Base-by-base conservation (phyloP, 768 basidiomycete species). In the Phaffia australis region DNA sequence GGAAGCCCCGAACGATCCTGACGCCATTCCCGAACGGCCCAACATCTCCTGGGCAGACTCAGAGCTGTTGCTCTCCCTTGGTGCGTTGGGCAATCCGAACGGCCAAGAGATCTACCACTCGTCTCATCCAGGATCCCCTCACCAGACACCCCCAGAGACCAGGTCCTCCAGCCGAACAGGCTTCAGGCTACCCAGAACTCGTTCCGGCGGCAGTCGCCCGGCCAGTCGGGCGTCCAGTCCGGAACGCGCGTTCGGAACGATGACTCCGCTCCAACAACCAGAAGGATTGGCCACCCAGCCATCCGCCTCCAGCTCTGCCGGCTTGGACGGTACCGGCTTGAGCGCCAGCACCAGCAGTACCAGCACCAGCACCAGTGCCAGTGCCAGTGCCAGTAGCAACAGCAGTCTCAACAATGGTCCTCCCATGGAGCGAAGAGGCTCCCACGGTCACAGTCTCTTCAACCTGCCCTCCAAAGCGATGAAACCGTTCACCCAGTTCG, bases 21-120 rank as follows among this genome's bases (percentile, higher is more conserved):
- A 66, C 18, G 72, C 71, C 18, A 68, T 75, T 14, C 76, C 76
- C 4, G 73, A 72, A 18, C 71, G 75, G 54, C 72, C 73, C 51
- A 68, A 74, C 54, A 71, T 76, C 61, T 85, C 88, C 61, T 89
- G 87, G 84, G 83, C 89, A 65, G 89, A 91, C 75, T 87, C 87
- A 6, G 91, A 92, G 76, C 81, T 94, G 3, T 78, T 92, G 59
- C 78, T 86, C 19, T 86, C 85, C 1, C 78, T 87, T 32, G 80
- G 83, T 1, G 75, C 75, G 27, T 71, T 42, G 46, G 23, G 63
- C 63, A 56, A 60, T 51, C 63, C 63, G 59, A 23, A 61, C 59
- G 25, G 58, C 18, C 7, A 55, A 51, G 18, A 32, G n/a, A 15
- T 42, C 48, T n/a, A 23, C 48, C 42, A 54, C 25, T 30, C 60